Conservation (phyloP, 768 basidiomycete species). For the Tylopilus vinaceipallidus region DNA sequence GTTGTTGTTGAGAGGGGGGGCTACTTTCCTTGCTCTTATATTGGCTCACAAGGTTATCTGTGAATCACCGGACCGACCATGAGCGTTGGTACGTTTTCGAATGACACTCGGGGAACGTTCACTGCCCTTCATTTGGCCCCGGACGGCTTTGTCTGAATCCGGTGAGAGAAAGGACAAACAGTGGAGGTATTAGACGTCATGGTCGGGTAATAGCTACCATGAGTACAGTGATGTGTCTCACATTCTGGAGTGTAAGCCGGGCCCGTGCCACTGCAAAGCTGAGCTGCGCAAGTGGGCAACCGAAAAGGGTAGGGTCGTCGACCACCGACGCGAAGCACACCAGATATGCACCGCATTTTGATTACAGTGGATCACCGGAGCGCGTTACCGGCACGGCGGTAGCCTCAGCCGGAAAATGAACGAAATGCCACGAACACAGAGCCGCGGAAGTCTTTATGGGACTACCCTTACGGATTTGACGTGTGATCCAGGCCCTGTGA, state of each 20-base stretch:
- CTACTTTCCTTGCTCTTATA: slow-evolving; percentile 6
- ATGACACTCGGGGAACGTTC: slow-evolving; percentile 1
- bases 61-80: background rate
- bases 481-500: background rate
- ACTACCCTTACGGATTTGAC: background rate
- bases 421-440: too few species aligned
- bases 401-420: background rate
- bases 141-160: too few species aligned
- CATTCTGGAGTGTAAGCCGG: too few species aligned
- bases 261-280: background rate
- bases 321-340: background rate
- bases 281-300: background rate
- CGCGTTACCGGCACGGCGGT: slow-evolving; percentile 1
- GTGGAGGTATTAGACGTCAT: too few species aligned
- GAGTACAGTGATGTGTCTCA: too few species aligned
- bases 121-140: too few species aligned
- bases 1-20: background rate
- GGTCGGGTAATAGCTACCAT: too few species aligned
- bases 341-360: slow-evolving; percentile 4
- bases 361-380: background rate
- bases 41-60: background rate
- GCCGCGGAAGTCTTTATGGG: background rate
- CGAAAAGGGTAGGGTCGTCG: background rate
- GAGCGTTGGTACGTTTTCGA: background rate
- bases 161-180: too few species aligned